phyloP scores from a whole-genome alignment of 2,329 filamentous ascomycete genomes.

The Orbilia blumenaviensis region DNA sequence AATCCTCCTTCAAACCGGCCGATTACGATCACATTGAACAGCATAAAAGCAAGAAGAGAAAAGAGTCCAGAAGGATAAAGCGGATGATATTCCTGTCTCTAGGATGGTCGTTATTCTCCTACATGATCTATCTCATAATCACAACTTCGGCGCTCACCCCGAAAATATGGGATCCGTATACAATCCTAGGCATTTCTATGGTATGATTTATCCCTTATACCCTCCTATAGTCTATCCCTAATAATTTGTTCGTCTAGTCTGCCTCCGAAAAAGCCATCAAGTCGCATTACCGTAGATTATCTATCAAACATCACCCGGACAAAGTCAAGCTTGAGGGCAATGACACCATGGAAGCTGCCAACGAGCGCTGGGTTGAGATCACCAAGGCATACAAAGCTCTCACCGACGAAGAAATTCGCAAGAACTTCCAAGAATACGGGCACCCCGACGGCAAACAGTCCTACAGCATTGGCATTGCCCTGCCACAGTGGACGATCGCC shows the following conservation, averaged over 20 bases:
- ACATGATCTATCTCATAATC: constrained; percentile 90
- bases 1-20: constrained; percentile 78
- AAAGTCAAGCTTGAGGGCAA: constrained; percentile 93
- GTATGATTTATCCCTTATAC: constrained; percentile 62
- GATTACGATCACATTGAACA: constrained; percentile 83
- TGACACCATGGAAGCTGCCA: constrained; percentile 83
- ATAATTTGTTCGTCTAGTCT: constrained; percentile 63
- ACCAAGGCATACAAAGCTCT: constrained; percentile 98
- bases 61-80: constrained; percentile 88
- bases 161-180: constrained; percentile 96
- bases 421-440: constrained; percentile 95
- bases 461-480: constrained; percentile 95
- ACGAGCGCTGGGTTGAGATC: constrained; percentile 89
- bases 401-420: constrained; percentile 95
- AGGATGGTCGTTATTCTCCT: constrained; percentile 84
- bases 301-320: constrained; percentile 88
- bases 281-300: constrained; percentile 85
- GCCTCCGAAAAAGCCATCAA: constrained; percentile 91
- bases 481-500: constrained; percentile 90
- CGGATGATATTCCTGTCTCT: constrained; percentile 71
- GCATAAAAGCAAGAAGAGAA: constrained; percentile 85
- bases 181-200: constrained; percentile 86
- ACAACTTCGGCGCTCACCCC: constrained; percentile 64
- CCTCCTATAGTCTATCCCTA: not conserved
- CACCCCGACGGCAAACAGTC: constrained; percentile 98